Percentiles rank a stretch among this genome's conserved stretches.
Evolutionary conservation across 257 asterid genomes (phyloP).

Genomic region (Perilla frutescens): DNA sequence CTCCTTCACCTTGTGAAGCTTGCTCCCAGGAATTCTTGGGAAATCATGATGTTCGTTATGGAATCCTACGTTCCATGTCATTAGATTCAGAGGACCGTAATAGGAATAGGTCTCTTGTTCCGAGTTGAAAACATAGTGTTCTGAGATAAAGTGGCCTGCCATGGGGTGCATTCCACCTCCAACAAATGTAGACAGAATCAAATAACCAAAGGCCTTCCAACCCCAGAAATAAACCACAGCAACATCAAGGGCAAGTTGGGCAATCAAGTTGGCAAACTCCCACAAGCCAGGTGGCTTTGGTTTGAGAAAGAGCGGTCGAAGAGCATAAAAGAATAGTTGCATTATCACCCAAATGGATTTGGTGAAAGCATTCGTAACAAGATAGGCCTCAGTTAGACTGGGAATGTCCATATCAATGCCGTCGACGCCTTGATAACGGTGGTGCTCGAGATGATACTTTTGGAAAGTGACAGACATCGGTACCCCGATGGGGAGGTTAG

Average conservation of each 20-base stretch:
- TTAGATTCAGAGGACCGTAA: slow-evolving; percentile 82
- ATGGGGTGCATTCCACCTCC: slow-evolving; percentile 98
- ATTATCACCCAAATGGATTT: slow-evolving; percentile 82
- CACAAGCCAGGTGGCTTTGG: slow-evolving; percentile 96
- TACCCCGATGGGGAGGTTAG: slow-evolving; percentile 92
- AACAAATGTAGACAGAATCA: slow-evolving; percentile 85
- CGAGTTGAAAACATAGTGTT: slow-evolving; percentile 75
- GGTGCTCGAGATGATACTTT: slow-evolving; percentile 97
- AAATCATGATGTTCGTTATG: slow-evolving; percentile 98
- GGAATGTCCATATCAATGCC: slow-evolving; percentile 95
- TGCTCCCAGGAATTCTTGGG: slow-evolving; percentile 89
- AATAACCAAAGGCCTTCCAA: slow-evolving; percentile 76
- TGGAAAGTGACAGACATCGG: slow-evolving; percentile 98
- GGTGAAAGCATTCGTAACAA: slow-evolving; percentile 56
- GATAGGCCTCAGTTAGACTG: slow-evolving; percentile 60
- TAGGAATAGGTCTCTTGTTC: slow-evolving; percentile 89
- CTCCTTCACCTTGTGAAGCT: slow-evolving; percentile 90
- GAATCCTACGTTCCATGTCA: slow-evolving; percentile 93
- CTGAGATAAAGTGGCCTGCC: slow-evolving; percentile 97
- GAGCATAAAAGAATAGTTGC: slow-evolving; percentile 92
- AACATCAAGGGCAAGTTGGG: slow-evolving; percentile 75
- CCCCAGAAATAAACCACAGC: slow-evolving; percentile 72
- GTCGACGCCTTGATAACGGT: slow-evolving; percentile 90
- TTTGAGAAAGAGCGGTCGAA: slow-evolving; percentile 85
- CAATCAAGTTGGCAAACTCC: slow-evolving; percentile 70